Conservation (phyloP, 2,329 filamentous ascomycete genomes). For the Tolypocladium nubicola region DNA sequence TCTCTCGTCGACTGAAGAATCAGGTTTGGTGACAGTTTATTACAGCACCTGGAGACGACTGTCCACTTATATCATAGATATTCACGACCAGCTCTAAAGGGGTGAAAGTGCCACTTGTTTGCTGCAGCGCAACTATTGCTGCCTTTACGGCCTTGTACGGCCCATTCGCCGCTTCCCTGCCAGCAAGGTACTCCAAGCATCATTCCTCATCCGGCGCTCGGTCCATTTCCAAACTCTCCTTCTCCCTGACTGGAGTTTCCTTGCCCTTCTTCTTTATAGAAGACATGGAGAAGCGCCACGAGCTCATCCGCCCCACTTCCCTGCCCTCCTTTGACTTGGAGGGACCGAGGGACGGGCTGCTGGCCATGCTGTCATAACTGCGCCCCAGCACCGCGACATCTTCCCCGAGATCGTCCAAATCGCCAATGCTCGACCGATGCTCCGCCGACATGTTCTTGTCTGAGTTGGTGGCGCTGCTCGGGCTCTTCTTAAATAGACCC, state of each 20-base stretch:
- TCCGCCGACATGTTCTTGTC: conserved; percentile 46
- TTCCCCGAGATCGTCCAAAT: conserved; percentile 41
- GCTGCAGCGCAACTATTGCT: not conserved
- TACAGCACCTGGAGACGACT: not conserved
- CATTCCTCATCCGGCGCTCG: conserved; percentile 19
- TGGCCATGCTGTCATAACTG: conserved; percentile 45
- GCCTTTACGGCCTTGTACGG: not conserved
- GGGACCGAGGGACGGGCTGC: conserved; percentile 45
- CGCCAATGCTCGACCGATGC: conserved; percentile 45
- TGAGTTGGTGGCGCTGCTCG: conserved; percentile 44
- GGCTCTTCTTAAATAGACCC: conserved; percentile 47
- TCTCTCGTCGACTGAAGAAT: no score
- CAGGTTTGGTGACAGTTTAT: not conserved
- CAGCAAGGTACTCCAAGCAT: not conserved
- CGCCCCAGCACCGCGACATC: conserved; percentile 31
- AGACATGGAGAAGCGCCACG: conserved; percentile 48
- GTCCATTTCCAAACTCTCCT: conserved; percentile 45
- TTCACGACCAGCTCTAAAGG: not conserved
- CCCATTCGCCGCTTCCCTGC: not conserved
- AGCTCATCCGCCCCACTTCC: conserved; percentile 35
- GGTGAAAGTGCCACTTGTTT: not conserved
- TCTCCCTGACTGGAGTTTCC: conserved; percentile 29
- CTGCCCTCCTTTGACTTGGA: conserved; percentile 34
- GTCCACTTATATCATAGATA: not conserved
- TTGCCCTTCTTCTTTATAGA: conserved; percentile 51